Evolutionary conservation across 441 rosid species (phyloP).

Genomic region (Adansonia rubrostipa): DNA sequence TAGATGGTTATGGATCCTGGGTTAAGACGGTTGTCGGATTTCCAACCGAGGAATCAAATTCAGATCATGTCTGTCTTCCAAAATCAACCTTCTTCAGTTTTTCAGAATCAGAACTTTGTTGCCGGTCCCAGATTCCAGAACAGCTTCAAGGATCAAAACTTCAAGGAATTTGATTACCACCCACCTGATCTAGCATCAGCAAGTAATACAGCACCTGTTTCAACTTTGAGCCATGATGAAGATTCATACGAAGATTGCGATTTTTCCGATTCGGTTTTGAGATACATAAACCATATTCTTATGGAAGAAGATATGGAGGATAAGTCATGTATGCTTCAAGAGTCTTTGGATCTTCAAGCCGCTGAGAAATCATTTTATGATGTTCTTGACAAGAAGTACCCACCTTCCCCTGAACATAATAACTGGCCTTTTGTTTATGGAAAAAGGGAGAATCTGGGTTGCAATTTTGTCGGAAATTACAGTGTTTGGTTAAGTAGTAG

Average conservation of each 20-base stretch:
- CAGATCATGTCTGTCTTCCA: constrained; percentile 5
- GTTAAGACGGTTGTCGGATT: constrained; percentile 37
- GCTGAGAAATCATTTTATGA: constrained; percentile 69
- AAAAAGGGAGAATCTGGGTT: constrained; percentile 30
- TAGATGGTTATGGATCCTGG: constrained; percentile 54
- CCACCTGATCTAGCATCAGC: constrained; percentile 30
- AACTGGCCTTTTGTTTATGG: constrained; percentile 19
- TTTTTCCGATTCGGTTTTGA: constrained; percentile 62
- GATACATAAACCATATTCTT: constrained; percentile 63
- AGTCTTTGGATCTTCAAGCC: constrained; percentile 61
- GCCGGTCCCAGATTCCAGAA: constrained; percentile 38
- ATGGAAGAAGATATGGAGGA: constrained; percentile 77
- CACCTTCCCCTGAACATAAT: constrained; percentile 55
- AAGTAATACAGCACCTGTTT: constrained; percentile 22
- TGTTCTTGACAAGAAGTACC: constrained; percentile 65
- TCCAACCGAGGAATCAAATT: constrained; percentile 30
- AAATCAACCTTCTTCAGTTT: constrained; percentile 35
- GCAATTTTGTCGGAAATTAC: constrained; percentile 32
- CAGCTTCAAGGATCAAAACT: constrained; percentile 26
- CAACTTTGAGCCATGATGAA: constrained; percentile 29
- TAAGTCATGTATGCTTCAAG: constrained; percentile 61
- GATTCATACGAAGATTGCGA: constrained; percentile 52
- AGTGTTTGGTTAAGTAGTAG: too few relatives aligned
- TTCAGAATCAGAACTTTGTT: constrained; percentile 43
- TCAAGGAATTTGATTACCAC: constrained; percentile 32